Percentiles rank a stretch among this genome's conserved stretches.
These are phyloP conservation scores for Pisolithus marmoratus DNA, from an alignment of 768 basidiomycete genomes.

Conservation along the genomic window DNA sequence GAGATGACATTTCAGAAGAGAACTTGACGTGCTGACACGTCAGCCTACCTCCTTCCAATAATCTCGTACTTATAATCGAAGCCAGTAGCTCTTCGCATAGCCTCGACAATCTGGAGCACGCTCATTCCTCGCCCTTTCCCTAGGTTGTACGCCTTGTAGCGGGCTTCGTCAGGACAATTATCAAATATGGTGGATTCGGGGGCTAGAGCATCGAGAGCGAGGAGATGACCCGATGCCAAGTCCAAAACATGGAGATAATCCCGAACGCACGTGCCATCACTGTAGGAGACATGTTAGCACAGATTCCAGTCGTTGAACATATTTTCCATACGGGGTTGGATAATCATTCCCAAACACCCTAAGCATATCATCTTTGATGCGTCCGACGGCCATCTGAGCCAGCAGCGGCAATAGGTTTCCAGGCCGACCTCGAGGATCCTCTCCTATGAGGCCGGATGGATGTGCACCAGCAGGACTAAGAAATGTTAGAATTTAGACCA, in stretches of 20 bases:
- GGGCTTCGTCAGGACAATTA: slow-evolving; percentile 44
- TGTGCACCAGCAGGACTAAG: slow-evolving; percentile 95
- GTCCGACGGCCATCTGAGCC: slow-evolving; percentile 91
- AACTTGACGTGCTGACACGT: not conserved
- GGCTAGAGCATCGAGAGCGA: slow-evolving; percentile 80
- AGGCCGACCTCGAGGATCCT: slow-evolving; percentile 93
- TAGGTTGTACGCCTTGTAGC: slow-evolving; percentile 94
- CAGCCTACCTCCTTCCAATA: slow-evolving; percentile 78
- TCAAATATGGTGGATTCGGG: slow-evolving; percentile 54
- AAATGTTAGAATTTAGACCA: slow-evolving; percentile 1
- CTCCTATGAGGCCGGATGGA: slow-evolving; percentile 90
- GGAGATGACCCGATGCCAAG: slow-evolving; percentile 88
- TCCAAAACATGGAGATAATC: slow-evolving; percentile 94
- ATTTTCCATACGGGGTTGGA: slow-evolving; percentile 69
- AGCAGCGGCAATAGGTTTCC: slow-evolving; percentile 92
- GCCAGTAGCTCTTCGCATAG: slow-evolving; percentile 89
- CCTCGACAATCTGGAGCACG: slow-evolving; percentile 90
- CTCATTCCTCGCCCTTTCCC: slow-evolving; percentile 90
- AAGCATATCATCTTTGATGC: slow-evolving; percentile 66
- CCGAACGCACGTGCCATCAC: slow-evolving; percentile 96
- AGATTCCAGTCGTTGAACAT: too few relatives aligned
- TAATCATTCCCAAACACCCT: slow-evolving; percentile 97
- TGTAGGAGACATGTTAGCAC: slow-evolving; percentile 21
- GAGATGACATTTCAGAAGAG: slow-evolving; percentile 2
- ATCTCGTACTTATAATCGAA: slow-evolving; percentile 87